phyloP scores from a whole-genome alignment of 805 yeast species.

The Dipodascopsis uninucleata region DNA sequence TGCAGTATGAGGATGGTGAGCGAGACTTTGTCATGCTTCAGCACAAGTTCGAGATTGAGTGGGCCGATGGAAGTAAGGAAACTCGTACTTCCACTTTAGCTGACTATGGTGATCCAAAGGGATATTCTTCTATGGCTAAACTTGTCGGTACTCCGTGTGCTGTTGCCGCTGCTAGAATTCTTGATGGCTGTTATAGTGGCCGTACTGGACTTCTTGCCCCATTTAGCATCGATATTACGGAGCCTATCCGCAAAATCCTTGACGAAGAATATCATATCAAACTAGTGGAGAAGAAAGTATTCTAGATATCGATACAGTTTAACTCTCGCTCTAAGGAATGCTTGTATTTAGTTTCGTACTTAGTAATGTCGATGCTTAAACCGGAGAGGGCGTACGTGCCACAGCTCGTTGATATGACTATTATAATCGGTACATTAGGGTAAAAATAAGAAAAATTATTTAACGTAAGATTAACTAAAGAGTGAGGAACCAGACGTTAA shows the following conservation, averaged over 20 bases:
- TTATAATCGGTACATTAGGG: too few relatives aligned
- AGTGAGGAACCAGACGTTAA: too few relatives aligned
- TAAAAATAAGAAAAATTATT: too few relatives aligned
- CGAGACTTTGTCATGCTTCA: slow-evolving; percentile 91
- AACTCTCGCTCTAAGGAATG: too few relatives aligned
- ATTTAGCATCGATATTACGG: slow-evolving; percentile 80
- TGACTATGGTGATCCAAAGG: slow-evolving; percentile 83
- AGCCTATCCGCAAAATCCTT: slow-evolving; percentile 84
- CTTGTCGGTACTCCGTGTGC: slow-evolving; percentile 98
- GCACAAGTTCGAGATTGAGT: slow-evolving; percentile 94
- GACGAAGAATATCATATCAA: slow-evolving; percentile 84
- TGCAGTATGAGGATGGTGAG: slow-evolving; percentile 94
- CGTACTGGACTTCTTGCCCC: slow-evolving; percentile 90
- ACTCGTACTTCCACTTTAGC: slow-evolving; percentile 92
- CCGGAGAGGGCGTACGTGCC: too few relatives aligned
- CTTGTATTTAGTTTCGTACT: too few relatives aligned
- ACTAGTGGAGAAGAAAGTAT: slow-evolving; percentile 87
- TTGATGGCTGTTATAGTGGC: slow-evolving; percentile 65
- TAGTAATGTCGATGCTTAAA: too few relatives aligned
- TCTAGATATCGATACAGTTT: too few relatives aligned
- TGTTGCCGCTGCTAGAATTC: slow-evolving; percentile 81
- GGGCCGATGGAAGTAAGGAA: slow-evolving; percentile 89
- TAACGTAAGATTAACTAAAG: too few relatives aligned
- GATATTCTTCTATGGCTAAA: slow-evolving; percentile 97
- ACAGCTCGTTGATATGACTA: too few relatives aligned